Evolutionary conservation across 1,139 yeast species (phyloP).

Genomic region (Debaryomyces fabryi): DNA sequence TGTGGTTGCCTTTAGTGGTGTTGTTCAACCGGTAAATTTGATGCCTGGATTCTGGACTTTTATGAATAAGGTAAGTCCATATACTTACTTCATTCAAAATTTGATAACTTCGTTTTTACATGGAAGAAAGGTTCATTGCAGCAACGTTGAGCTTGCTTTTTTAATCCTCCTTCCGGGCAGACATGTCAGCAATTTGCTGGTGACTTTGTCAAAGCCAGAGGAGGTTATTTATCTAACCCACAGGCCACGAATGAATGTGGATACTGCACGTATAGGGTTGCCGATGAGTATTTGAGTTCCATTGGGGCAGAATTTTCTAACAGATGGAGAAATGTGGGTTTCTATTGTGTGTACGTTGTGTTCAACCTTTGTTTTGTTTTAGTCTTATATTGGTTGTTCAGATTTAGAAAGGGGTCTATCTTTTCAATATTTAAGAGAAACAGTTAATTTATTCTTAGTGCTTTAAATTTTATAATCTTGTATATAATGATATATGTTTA

Average conservation of each 20-base stretch:
- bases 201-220: conserved; percentile 19
- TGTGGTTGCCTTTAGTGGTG: conserved; percentile 63
- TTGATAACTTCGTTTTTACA: conserved; percentile 56
- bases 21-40: conserved; percentile 55
- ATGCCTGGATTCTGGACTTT: conserved; percentile 70
- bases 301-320: conserved; percentile 48
- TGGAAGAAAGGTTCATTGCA: conserved; percentile 57
- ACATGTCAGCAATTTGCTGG: conserved; percentile 61
- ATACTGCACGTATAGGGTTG: conserved; percentile 56
- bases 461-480: not conserved
- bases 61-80: conserved; percentile 72
- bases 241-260: conserved; percentile 56
- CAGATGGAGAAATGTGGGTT: conserved; percentile 70
- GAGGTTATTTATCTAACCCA: conserved; percentile 61
- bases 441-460: not conserved
- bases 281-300: conserved; percentile 53
- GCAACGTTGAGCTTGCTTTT: conserved; percentile 49
- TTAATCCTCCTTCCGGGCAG: conserved; percentile 60
- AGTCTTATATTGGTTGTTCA: conserved; percentile 22
- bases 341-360: conserved; percentile 55
- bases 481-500: not conserved
- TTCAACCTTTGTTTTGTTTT: conserved; percentile 47
- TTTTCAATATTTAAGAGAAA: conserved; percentile 9
- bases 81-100: conserved; percentile 67
- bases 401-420: conserved; percentile 9